These are phyloP conservation scores for Herpetomonas tarakana DNA, from an alignment of 208 protist genomes.

Conservation along the genomic window DNA sequence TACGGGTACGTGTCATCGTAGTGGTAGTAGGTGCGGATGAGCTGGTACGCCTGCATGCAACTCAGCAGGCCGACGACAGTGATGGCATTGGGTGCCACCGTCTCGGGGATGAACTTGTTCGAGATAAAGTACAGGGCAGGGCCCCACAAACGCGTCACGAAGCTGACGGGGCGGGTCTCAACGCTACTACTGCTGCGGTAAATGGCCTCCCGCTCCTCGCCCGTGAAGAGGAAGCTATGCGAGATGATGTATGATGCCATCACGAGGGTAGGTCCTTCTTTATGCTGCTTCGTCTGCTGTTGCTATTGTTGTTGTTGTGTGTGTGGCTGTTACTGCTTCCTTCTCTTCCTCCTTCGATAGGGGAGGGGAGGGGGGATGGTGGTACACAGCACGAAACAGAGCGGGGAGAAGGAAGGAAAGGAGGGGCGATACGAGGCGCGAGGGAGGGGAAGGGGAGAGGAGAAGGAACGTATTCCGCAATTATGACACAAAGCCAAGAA, in stretches of 20 bases:
- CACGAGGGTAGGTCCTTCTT: background rate
- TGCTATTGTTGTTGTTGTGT: background rate
- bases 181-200: constrained; percentile 61
- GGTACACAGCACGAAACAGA: background rate
- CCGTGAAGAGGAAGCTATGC: constrained; percentile 81
- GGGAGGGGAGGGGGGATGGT: background rate
- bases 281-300: background rate
- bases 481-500: too few relatives aligned
- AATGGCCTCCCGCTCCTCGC: constrained; percentile 64
- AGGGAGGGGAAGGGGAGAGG: too few relatives aligned
- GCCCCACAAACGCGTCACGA: constrained; percentile 68
- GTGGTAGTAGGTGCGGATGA: constrained; percentile 74
- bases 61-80: constrained; percentile 77
- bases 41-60: constrained; percentile 83
- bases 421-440: too few relatives aligned
- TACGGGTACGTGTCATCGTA: constrained; percentile 11
- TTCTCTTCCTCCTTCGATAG: constrained; percentile 6
- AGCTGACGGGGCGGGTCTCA: constrained; percentile 67
- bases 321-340: background rate
- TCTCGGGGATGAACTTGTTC: constrained; percentile 52
- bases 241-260: constrained; percentile 60
- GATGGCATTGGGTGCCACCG: constrained; percentile 90
- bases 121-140: constrained; percentile 68
- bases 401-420: constrained; percentile 1
- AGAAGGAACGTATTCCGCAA: too few relatives aligned